These are phyloP conservation scores for Pulveroboletus sp. DNA, from an alignment of 768 basidiomycete species.

Conservation along the genomic window DNA sequence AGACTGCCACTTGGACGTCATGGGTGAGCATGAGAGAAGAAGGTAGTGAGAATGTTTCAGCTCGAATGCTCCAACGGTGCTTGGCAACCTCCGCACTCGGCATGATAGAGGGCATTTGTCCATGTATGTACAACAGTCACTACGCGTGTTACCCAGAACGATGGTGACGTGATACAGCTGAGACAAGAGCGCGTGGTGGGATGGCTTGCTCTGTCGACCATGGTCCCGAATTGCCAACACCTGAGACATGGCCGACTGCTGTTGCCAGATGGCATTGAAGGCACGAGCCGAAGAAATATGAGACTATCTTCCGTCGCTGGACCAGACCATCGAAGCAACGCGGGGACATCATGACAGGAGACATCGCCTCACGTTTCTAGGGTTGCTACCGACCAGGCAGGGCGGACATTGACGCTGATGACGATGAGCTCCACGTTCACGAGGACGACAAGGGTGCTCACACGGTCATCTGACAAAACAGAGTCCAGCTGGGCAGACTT, in stretches of 20 bases:
- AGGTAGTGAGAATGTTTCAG: background rate
- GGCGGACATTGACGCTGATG: slow-evolving; percentile 13
- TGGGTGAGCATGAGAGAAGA: slow-evolving; percentile 8
- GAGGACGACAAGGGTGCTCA: slow-evolving; percentile 3
- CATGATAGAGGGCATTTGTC: background rate
- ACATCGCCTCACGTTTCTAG: slow-evolving; percentile 12
- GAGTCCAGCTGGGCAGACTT: slow-evolving; percentile 17
- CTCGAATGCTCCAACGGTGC: slow-evolving; percentile 2
- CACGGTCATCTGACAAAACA: background rate
- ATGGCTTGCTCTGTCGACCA: too few relatives aligned
- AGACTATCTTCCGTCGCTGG: background rate
- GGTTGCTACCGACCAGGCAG: background rate
- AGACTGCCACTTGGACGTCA: slow-evolving; percentile 13
- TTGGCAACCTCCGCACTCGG: background rate
- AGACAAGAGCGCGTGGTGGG: background rate
- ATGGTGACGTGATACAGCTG: background rate
- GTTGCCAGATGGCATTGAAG: background rate
- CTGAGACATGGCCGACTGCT: background rate
- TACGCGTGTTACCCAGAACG: background rate
- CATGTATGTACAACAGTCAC: slow-evolving; percentile 7
- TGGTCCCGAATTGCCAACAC: background rate
- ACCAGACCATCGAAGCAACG: background rate
- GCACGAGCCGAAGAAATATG: background rate
- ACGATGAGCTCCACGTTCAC: slow-evolving; percentile 3
- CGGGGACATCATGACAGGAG: slow-evolving; percentile 3